Base-by-base conservation (phyloP, 257 asterid species). In the Thymus mandschuricus region DNA sequence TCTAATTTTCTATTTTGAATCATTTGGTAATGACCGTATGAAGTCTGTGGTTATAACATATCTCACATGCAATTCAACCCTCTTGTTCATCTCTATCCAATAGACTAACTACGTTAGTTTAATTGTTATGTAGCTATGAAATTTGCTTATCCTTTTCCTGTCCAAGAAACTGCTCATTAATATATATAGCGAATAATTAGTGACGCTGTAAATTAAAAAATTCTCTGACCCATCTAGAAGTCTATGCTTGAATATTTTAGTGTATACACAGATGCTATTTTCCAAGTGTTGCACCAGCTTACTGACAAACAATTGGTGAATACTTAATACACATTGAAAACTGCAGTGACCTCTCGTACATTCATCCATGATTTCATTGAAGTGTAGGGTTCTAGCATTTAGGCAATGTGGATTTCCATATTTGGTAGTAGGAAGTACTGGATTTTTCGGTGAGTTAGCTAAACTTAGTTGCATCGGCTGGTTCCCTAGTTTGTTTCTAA, bases 21-120 rank as follows among this genome's bases (percentile, higher is more conserved):
- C 54, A 45, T 1, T 64, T 49, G 56, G 10, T 50, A 38, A 21
- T 21, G 21, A 21, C 21, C 21, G 21, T 21, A 44, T 8, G 28
- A 43, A 64, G 15, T 35, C 44, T 60, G 35, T 43, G 34, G 41
- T 56, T 64, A 45, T 57, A 28, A 40, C 66, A 49, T 29, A 35
- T 33, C 34, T 66, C 58, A 15, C 73, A 62, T 46, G 40, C 28
- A n/a, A 54, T 64, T 52, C 40, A 31, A 64, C 41, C 46, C 46
- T 55, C 54, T 51, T 33, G 27, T 45, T 49, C 45, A 54, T 73
- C 38, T 55, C 8, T 52, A 56, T 44, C 67, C 28, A 2, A 51
- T 10, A 21, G 10, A 43, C 70, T 57, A 21, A 21, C 21, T 60
- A n/a, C 12, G 21, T 29, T 59, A 40, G 41, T 60, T 28, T 31